These are phyloP conservation scores for Sugiyamaella valdiviana DNA, from an alignment of 805 yeast species.

Conservation along the genomic window DNA sequence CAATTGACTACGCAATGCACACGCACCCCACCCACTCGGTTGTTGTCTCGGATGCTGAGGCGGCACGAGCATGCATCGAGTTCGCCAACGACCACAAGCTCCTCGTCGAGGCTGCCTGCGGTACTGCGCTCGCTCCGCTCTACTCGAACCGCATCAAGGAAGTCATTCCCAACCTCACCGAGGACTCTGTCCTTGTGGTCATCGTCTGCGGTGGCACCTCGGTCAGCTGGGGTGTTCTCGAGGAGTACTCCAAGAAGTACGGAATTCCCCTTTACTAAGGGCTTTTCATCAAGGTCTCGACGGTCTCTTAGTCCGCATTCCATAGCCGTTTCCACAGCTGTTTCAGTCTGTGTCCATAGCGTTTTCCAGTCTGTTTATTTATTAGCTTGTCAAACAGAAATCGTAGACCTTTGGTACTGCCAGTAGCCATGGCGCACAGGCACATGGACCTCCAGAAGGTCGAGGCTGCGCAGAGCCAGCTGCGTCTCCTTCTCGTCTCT, in stretches of 20 bases:
- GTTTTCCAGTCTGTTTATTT: too few species aligned
- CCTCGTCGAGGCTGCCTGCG: slow-evolving; percentile 68
- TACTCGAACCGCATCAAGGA: slow-evolving; percentile 21
- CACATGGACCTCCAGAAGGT: slow-evolving; percentile 50
- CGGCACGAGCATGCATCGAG: slow-evolving; percentile 46
- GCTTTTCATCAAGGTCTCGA: background rate
- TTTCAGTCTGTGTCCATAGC: too few species aligned
- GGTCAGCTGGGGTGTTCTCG: slow-evolving; percentile 21
- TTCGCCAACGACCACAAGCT: slow-evolving; percentile 47
- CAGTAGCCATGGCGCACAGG: slow-evolving; percentile 60
- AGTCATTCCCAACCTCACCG: slow-evolving; percentile 22
- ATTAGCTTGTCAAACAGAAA: background rate
- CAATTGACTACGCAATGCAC: slow-evolving; percentile 41
- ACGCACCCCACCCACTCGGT: slow-evolving; percentile 38
- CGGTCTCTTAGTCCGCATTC: background rate
- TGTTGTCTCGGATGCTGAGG: slow-evolving; percentile 49
- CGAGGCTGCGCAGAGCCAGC: slow-evolving; percentile 42
- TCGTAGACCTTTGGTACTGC: slow-evolving; percentile 39
- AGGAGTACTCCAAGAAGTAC: slow-evolving; percentile 21
- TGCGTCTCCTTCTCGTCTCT: slow-evolving; percentile 25
- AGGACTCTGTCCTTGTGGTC: slow-evolving; percentile 44
- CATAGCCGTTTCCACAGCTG: too few species aligned
- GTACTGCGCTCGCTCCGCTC: slow-evolving; percentile 53
- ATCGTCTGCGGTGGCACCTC: slow-evolving; percentile 56
- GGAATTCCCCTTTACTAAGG: slow-evolving; percentile 16